Percentiles rank a stretch among this genome's conserved stretches.
Evolutionary conservation across 306 rosid genomes (phyloP).

Genomic region (Sicyos baderoa): DNA sequence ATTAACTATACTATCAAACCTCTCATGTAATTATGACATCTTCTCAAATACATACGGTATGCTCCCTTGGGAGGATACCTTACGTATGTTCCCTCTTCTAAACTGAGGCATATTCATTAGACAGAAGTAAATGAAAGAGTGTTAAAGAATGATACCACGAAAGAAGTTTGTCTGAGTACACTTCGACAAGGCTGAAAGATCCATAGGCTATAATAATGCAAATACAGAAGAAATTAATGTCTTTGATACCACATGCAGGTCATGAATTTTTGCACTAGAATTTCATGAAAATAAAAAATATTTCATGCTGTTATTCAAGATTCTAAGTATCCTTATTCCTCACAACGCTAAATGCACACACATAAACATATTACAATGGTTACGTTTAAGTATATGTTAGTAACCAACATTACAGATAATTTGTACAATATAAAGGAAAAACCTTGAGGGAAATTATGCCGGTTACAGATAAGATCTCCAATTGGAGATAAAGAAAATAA

Average conservation of each 20-base stretch:
- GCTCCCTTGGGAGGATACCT: background rate
- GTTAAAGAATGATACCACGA: constrained; percentile 47
- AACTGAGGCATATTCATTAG: background rate
- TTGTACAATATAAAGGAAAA: background rate
- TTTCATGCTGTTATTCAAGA: background rate
- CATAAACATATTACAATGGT: background rate
- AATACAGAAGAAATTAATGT: constrained; percentile 1
- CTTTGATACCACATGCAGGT: background rate
- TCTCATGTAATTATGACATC: background rate
- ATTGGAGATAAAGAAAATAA: too few relatives aligned
- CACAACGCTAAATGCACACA: background rate
- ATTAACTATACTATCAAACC: background rate
- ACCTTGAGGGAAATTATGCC: too few relatives aligned
- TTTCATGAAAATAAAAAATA: background rate
- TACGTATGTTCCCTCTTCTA: background rate
- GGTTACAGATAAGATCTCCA: too few relatives aligned
- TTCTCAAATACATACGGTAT: background rate
- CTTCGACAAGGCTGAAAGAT: constrained; percentile 81
- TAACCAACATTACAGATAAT: background rate
- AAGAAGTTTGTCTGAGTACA: constrained; percentile 68
- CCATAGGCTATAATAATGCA: constrained; percentile 59
- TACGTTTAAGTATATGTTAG: background rate
- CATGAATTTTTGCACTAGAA: background rate
- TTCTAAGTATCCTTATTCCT: background rate
- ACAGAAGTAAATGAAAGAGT: background rate